Evolutionary conservation across 2,329 filamentous ascomycete genomes (phyloP).

Genomic region (Fusarium piperis): DNA sequence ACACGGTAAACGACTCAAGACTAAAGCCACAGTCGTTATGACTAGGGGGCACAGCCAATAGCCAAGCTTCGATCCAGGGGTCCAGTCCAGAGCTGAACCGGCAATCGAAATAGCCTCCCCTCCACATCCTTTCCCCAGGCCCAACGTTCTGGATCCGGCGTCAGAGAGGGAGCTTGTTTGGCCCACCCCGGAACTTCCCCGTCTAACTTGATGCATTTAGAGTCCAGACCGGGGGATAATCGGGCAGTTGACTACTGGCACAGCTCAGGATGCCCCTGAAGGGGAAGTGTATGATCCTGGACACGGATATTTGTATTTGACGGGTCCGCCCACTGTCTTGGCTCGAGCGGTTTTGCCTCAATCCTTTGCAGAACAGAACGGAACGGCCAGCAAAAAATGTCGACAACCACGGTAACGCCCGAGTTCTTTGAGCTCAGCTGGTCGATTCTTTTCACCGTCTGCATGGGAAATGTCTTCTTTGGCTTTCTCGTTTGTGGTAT

Average conservation of each 20-base stretch:
- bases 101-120: background rate
- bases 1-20: background rate
- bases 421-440: conserved; percentile 53
- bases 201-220: background rate
- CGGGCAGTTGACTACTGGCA: background rate
- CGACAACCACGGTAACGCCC: background rate
- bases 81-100: background rate
- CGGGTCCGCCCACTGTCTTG: background rate
- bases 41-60: background rate
- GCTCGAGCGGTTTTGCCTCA: background rate
- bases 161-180: background rate
- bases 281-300: background rate
- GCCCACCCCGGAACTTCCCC: background rate
- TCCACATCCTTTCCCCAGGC: background rate
- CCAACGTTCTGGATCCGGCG: background rate
- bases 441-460: conserved; percentile 55
- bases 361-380: background rate
- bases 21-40: background rate
- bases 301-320: background rate
- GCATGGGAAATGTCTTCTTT: conserved; percentile 50
- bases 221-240: background rate
- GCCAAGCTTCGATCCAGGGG: background rate
- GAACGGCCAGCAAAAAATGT: background rate
- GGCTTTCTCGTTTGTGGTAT: conserved; percentile 50
- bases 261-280: background rate